phyloP scores from a whole-genome alignment of 164 flowering plant genomes.

The Aristolochia fimbriata region DNA sequence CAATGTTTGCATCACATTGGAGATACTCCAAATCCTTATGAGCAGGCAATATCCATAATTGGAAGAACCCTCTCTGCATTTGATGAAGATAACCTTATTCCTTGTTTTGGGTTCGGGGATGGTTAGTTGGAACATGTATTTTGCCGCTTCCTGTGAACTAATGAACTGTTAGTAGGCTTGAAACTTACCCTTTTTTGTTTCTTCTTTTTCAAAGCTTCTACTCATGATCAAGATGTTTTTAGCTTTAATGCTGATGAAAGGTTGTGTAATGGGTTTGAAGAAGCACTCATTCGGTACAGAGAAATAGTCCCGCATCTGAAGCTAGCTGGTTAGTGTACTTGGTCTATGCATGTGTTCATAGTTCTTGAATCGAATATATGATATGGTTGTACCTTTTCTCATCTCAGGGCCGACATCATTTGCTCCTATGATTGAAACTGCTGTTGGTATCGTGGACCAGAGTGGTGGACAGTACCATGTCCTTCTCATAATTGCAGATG shows the following conservation, averaged over 20 bases:
- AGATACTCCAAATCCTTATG: constrained; percentile 43
- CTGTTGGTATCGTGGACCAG: constrained; percentile 27
- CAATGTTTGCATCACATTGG: constrained; percentile 55
- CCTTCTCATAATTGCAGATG: constrained; percentile 41
- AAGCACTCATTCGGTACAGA: constrained; percentile 38
- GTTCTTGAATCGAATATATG: background rate
- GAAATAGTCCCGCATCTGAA: constrained; percentile 49
- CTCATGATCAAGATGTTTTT: constrained; percentile 63
- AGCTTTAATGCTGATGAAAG: constrained; percentile 38
- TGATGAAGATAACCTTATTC: constrained; percentile 65
- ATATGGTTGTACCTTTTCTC: background rate
- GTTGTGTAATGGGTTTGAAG: constrained; percentile 49
- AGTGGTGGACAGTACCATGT: constrained; percentile 45
- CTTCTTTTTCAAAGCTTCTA: constrained; percentile 34
- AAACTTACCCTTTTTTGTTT: background rate
- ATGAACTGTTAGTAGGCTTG: background rate
- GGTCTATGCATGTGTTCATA: background rate
- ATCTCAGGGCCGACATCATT: constrained; percentile 41
- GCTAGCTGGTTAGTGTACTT: constrained; percentile 35
- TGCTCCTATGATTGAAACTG: constrained; percentile 39
- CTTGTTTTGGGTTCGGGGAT: constrained; percentile 71
- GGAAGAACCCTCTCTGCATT: constrained; percentile 57
- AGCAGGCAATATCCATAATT: constrained; percentile 55
- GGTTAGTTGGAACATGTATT: constrained; percentile 20
- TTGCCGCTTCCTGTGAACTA: background rate